phyloP scores from a whole-genome alignment of 192 early-diverging fungal genomes.

The Coemansia sp. region DNA sequence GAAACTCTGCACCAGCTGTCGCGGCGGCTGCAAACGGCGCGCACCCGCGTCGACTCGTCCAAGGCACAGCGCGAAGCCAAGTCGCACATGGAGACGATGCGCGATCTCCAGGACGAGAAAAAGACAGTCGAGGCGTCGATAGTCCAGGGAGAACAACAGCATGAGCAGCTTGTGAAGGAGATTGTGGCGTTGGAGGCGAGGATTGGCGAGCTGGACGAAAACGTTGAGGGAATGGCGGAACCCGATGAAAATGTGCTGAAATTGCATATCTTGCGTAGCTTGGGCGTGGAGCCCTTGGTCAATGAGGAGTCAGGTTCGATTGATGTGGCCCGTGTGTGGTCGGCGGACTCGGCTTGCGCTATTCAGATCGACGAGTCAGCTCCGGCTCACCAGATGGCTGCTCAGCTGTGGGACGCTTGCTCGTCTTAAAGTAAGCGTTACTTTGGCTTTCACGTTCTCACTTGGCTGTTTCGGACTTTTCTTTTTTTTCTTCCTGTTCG shows the following conservation, averaged over 20 bases:
- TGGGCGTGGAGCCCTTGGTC: conserved; percentile 44
- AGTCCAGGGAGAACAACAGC: conserved; percentile 11
- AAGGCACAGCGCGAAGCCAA: conserved; percentile 45
- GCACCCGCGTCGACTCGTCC: conserved; percentile 34
- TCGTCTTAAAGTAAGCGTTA: background rate
- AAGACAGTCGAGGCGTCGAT: conserved; percentile 17
- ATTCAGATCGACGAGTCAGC: conserved; percentile 13
- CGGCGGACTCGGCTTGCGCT: conserved; percentile 16
- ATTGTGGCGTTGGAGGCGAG: conserved; percentile 23
- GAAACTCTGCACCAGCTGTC: conserved; percentile 44
- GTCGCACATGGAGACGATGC: conserved; percentile 45
- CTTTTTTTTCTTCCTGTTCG: background rate
- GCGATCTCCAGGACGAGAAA: conserved; percentile 26
- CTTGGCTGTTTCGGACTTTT: background rate
- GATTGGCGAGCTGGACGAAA: conserved; percentile 19
- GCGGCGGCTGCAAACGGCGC: conserved; percentile 36
- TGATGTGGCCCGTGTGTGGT: conserved; percentile 21
- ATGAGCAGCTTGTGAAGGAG: conserved; percentile 11
- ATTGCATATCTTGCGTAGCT: conserved; percentile 35
- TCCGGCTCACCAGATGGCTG: conserved; percentile 36
- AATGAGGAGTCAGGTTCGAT: conserved; percentile 16
- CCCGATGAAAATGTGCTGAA: conserved; percentile 29
- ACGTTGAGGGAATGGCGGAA: conserved; percentile 18
- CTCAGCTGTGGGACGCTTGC: conserved; percentile 49
- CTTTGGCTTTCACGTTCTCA: background rate